These are phyloP conservation scores for Colletotrichum truncatum DNA, from an alignment of 2,329 filamentous ascomycete genomes.

Conservation along the genomic window DNA sequence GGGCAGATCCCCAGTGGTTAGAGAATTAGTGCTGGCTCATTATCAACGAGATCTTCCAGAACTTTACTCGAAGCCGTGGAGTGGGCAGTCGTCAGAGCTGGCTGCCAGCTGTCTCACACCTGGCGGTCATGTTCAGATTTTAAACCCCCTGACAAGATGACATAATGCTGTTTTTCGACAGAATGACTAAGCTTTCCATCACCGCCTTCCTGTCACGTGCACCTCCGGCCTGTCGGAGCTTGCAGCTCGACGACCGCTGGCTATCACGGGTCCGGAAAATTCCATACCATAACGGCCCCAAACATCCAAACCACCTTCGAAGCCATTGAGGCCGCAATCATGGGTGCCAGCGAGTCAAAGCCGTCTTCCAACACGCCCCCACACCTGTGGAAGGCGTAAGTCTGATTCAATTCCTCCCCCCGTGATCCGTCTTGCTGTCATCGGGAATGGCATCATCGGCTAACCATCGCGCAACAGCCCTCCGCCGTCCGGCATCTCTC, in stretches of 20 bases:
- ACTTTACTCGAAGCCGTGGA: not conserved
- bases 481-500: conserved; percentile 71
- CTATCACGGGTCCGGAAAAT: conserved; percentile 30
- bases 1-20: not conserved
- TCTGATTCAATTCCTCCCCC: conserved; percentile 26
- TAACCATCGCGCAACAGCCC: conserved; percentile 41
- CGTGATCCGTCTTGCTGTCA: not conserved
- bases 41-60: conserved; percentile 9
- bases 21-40: conserved; percentile 9
- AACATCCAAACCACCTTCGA: conserved; percentile 25
- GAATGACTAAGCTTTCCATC: not conserved
- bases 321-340: conserved; percentile 47
- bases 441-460: not conserved
- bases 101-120: not conserved
- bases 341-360: conserved; percentile 68
- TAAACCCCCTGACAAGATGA: not conserved
- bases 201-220: conserved; percentile 10
- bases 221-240: conserved; percentile 30
- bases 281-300: conserved; percentile 32
- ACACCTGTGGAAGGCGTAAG: conserved; percentile 66
- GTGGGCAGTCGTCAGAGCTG: not conserved
- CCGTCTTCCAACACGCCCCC: conserved; percentile 51
- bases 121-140: not conserved
- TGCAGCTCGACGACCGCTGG: conserved; percentile 28
- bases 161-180: not conserved